Base-by-base conservation (phyloP, 1,139 yeast genomes). In the Geotrichum carabidarum region DNA sequence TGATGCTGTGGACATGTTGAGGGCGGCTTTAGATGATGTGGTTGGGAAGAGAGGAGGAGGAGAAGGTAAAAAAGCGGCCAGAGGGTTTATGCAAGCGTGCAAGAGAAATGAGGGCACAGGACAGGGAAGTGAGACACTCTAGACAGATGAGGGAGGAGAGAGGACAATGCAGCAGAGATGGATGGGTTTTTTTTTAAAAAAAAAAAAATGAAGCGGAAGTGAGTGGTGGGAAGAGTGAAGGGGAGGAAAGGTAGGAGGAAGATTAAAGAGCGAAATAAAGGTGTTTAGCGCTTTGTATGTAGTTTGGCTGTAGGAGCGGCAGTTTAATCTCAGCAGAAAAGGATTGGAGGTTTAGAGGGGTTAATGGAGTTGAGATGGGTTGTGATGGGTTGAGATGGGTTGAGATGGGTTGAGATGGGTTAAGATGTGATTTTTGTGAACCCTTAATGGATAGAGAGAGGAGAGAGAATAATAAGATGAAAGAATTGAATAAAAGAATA, bases 1-100 rank as follows among this genome's bases (percentile, higher is more conserved):
- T 4, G 48, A 44, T 8, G 22, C 31, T 34, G 38, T 34, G 12
- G 44, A 44, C 40, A 44, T 44, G 48, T 12, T 44, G n/a, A 32
- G 8, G 30, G 30, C 17, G 30, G 27, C 27, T 22, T 22, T 22
- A 22, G 27, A 22, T 22, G 27, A 22, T 22, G 27, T 22, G 27
- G 27, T 22, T 22, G 27, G 36, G 47, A 44, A 8, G 12, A 12
- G n/a, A 34, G 14, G 36, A 18, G 32, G 14, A n/a, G 47, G 15
- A 9, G 27, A 44, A 44, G 37, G 27, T 8, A 11, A 42, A 42
- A 27, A 42, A 27, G 31, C 2, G 22, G 48, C 41, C 12, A 27
- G n/a, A 37, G 27, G 43, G 42, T 36, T 36, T 31, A 30, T 36
- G 41, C 48, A 34, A 35, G 14, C 41, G 12, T 7, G 30, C 34